Conservation (phyloP, 2,329 filamentous ascomycete species). For the Fusarium sp. region DNA sequence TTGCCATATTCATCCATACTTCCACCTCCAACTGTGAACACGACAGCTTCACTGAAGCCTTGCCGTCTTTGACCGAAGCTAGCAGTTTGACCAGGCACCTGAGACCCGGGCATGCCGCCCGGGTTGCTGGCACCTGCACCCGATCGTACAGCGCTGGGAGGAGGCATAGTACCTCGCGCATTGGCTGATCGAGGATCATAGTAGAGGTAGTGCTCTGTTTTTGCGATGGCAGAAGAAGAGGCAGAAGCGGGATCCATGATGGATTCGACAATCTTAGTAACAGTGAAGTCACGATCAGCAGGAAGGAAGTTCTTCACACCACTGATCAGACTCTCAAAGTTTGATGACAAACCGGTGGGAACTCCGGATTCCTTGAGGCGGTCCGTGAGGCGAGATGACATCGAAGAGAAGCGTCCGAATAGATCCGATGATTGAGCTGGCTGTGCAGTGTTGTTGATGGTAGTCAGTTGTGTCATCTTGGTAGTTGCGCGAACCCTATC, state of each 20-base stretch:
- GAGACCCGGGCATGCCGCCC: constrained; percentile 63
- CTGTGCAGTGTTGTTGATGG: constrained; percentile 79
- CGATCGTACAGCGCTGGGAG: constrained; percentile 71
- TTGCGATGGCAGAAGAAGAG: constrained; percentile 90
- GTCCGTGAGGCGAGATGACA: constrained; percentile 92
- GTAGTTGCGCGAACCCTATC: constrained; percentile 88
- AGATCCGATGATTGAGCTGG: constrained; percentile 76
- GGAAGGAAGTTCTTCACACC: constrained; percentile 99
- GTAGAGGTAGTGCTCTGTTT: constrained; percentile 96
- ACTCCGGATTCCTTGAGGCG: constrained; percentile 91
- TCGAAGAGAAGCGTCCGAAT: constrained; percentile 92
- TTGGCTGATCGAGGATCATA: constrained; percentile 96
- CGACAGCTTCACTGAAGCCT: constrained; percentile 88
- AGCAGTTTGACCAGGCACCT: constrained; percentile 74
- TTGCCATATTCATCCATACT: constrained; percentile 99
- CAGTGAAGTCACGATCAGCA: constrained; percentile 91
- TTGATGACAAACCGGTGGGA: constrained; percentile 74
- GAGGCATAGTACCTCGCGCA: constrained; percentile 90
- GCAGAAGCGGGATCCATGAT: constrained; percentile 96
- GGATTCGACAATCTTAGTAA: constrained; percentile 98
- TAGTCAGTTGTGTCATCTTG: constrained; percentile 97
- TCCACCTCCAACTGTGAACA: constrained; percentile 95
- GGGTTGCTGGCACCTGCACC: constrained; percentile 57
- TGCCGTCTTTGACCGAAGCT: constrained; percentile 92
- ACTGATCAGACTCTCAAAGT: constrained; percentile 93